Evolutionary conservation across 2,329 filamentous ascomycete genomes (phyloP), one percentile per base, ranked within the genome.

Genomic region (Acarospora socialis): DNA sequence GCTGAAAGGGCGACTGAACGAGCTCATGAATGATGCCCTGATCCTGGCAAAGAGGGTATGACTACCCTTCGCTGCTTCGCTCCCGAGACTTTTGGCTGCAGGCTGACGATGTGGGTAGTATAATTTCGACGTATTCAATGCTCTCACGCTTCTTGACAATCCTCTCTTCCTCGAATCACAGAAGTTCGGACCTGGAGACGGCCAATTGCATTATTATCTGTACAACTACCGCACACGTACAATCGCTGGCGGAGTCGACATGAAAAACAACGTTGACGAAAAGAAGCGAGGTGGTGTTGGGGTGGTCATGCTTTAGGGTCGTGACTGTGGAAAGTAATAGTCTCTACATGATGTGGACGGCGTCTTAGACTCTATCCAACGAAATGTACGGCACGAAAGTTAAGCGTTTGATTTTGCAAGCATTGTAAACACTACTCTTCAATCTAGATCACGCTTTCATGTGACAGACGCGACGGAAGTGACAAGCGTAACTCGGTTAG

Each of bases 111-210:
- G 28, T 33, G 16, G 17, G 31, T 29, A 47, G 44, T 54, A 61
- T 50, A 76, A 79, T 43, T 94, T 95, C 50, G 90, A 98, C 53
- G 90, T 98, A 36, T 92, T 95, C 66, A 98, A 98, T 50, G 87
- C 84, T 0, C 68, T 98, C 34, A 92, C 86, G 0, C 67, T 94
- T 22, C 77, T 93, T 58, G 87, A 98, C 56, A 98, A 98, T 55
- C 79, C 75, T 1, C 68, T 95, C 13, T 95, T 98, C 69, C 66
- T 98, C 4, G 77, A 87, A 51, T 70, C 94, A 44, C 82, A 94
- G 51, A 92, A 92, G 56, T 98, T 94, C 48, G 90, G 87, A 26
- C 77, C 80, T 4, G 90, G 90, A 19, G 90, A 98, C 53, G 90
- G 90, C 28, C 83, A 90, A 54, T 65, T 98, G 46, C 84, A 98